Percentiles rank a stretch among this genome's conserved stretches.
Conservation (phyloP, 768 basidiomycete species). For the Cystobasidiopsis lactophilus region DNA sequence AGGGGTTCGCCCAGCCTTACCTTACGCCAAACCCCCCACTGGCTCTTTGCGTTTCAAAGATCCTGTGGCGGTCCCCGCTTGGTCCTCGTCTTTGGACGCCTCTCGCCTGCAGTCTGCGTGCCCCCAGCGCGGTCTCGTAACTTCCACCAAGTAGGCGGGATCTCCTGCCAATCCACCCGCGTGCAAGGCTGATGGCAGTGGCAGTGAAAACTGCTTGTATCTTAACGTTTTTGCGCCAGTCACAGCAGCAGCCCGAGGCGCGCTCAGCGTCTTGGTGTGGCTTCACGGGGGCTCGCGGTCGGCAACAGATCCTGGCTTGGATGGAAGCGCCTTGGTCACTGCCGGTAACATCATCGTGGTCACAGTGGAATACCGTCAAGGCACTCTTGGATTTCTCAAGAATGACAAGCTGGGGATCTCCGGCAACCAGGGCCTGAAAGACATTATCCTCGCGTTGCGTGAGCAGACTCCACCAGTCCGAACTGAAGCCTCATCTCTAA, state of each 20-base stretch:
- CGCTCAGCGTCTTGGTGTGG: slow-evolving; percentile 28
- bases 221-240: slow-evolving; percentile 38
- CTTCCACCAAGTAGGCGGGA: too few relatives aligned
- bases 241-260: not conserved
- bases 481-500: not conserved
- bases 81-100: too few relatives aligned
- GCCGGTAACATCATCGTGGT: slow-evolving; percentile 55
- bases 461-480: not conserved
- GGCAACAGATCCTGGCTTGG: slow-evolving; percentile 46
- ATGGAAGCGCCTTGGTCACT: slow-evolving; percentile 51
- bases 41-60: too few relatives aligned
- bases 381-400: slow-evolving; percentile 33
- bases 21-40: too few relatives aligned
- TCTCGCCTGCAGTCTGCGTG: too few relatives aligned
- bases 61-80: too few relatives aligned
- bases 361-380: slow-evolving; percentile 65
- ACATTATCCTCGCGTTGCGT: slow-evolving; percentile 40
- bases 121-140: too few relatives aligned
- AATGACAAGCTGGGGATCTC: slow-evolving; percentile 14
- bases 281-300: slow-evolving; percentile 75
- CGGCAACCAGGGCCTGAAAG: slow-evolving; percentile 47
- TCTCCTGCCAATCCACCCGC: too few relatives aligned
- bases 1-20: too few relatives aligned
- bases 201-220: not conserved
- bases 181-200: too few relatives aligned